Base-by-base conservation (phyloP, 2,329 filamentous ascomycete genomes). In the Apiospora saccharicola region DNA sequence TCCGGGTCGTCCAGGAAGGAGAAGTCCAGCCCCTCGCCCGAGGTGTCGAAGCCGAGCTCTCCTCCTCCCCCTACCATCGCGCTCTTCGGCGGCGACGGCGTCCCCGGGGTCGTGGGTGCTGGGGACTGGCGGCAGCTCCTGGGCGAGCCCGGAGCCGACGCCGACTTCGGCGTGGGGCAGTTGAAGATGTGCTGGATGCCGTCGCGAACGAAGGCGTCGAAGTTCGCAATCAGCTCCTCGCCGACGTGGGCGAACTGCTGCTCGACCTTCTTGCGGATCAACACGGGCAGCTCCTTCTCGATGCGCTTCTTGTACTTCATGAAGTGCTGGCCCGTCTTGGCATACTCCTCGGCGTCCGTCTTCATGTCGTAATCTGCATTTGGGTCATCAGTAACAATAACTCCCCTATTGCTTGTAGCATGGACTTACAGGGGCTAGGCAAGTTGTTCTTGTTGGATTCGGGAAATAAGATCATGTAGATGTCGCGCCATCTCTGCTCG, bases 381-480 rank as follows among this genome's bases (percentile, higher is more conserved):
- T 6, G 16, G 34, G 37, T 41, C 22, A 49, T 72, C 16, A 73
- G 78, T 71, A 76, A 73, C 67, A 71, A 68, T 10, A 10, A 8
- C 37, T 41, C 30, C 71, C 24, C 24, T 7, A 16, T 53, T 53
- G 4, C 12, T n/a, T 16, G 34, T 30, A 12, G 22, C 14, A 37
- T 43, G 14, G 22, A 71, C 78, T 73, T 75, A 80, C 79, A 80
- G 72, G 79, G 77, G 71, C 77, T 80, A 41, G 79, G 79, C 67
- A 80, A 70, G 2, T 77, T 75, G 16, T 78, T 75, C 3, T 68
- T 74, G 51, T 79, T 78, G 4, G 77, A 76, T 19, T 74, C 72
- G 12, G 79, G 79, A 46, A 80, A 80, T 4, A 80, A 73, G 34
- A 80, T 78, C 68, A 79, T 61, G 73, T 80, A 80, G 6, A 80